Evolutionary conservation across 371 early-diverging fungal genomes (phyloP).

Genomic region (Mucor mucedo): DNA sequence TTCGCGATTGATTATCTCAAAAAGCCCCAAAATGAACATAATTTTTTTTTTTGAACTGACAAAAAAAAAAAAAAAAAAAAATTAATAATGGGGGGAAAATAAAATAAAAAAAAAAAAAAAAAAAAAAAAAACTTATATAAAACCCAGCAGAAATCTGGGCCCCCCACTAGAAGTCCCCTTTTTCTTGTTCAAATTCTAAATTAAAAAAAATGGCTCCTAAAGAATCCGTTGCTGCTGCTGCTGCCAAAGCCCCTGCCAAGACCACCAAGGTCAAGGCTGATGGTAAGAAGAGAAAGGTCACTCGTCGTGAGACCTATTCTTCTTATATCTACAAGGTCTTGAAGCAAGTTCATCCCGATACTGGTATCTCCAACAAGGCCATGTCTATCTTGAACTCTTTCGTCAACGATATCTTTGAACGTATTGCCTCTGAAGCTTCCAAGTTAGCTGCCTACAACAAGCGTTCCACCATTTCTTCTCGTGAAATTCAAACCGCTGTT

Average conservation of each 20-base stretch:
- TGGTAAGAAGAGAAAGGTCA: constrained; percentile 63
- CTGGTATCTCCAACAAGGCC: constrained; percentile 98
- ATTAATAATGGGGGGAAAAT: too few species aligned
- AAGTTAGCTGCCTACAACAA: constrained; percentile 95
- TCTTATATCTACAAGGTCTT: constrained; percentile 97
- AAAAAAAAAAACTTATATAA: too few species aligned
- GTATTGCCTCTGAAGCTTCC: constrained; percentile 89
- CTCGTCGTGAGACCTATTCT: constrained; percentile 90
- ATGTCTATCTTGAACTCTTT: constrained; percentile 98
- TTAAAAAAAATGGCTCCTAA: constrained; percentile 25
- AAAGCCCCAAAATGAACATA: too few species aligned
- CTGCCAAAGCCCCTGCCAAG: constrained; percentile 38
- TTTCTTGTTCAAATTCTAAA: too few species aligned
- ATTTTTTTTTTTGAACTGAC: too few species aligned
- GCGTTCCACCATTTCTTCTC: constrained; percentile 93
- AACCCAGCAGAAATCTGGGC: too few species aligned
- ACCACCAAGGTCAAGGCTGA: constrained; percentile 25
- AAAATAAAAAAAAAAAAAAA: too few species aligned
- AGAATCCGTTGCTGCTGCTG: constrained; percentile 46
- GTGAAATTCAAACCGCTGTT: constrained; percentile 96
- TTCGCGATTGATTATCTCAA: too few species aligned
- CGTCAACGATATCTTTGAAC: constrained; percentile 97
- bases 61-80: too few species aligned
- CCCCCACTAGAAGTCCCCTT: too few species aligned
- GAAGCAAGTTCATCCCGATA: constrained; percentile 97